These are phyloP conservation scores for Tulasnella sp. DNA, from an alignment of 768 basidiomycete genomes.

Conservation along the genomic window DNA sequence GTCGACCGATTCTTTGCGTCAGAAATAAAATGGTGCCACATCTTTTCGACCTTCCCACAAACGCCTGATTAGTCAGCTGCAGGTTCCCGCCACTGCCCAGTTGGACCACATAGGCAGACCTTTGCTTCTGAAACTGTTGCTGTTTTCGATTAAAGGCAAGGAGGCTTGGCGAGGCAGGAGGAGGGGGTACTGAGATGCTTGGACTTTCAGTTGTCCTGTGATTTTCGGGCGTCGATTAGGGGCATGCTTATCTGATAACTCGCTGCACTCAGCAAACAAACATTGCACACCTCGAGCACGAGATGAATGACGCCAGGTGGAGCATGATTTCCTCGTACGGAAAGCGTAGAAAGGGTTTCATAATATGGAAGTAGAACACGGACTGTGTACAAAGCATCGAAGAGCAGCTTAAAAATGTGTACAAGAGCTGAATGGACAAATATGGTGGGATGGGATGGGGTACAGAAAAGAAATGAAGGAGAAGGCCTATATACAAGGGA, in stretches of 20 bases:
- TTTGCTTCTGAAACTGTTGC: background rate
- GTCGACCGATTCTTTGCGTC: slow-evolving; percentile 15
- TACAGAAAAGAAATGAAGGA: background rate
- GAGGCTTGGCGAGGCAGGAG: background rate
- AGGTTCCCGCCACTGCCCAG: background rate
- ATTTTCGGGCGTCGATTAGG: too few species aligned
- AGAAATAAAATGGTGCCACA: slow-evolving; percentile 19
- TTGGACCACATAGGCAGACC: background rate
- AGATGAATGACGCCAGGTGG: background rate
- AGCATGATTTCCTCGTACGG: background rate
- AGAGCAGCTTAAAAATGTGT: background rate
- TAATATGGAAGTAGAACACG: background rate
- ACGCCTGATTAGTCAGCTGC: background rate
- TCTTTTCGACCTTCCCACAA: background rate
- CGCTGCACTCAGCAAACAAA: too few species aligned
- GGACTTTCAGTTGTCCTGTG: too few species aligned
- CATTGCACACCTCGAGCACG: background rate
- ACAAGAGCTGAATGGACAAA: background rate
- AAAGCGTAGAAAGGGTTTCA: background rate
- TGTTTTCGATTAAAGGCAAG: background rate
- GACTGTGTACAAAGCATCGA: background rate
- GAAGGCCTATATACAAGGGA: background rate
- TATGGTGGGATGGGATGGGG: background rate
- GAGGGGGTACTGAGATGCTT: too few species aligned
- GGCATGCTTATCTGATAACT: too few species aligned